Evolutionary conservation across 2,329 filamentous ascomycete species (phyloP).

Genomic region (Apiospora phragmitis): DNA sequence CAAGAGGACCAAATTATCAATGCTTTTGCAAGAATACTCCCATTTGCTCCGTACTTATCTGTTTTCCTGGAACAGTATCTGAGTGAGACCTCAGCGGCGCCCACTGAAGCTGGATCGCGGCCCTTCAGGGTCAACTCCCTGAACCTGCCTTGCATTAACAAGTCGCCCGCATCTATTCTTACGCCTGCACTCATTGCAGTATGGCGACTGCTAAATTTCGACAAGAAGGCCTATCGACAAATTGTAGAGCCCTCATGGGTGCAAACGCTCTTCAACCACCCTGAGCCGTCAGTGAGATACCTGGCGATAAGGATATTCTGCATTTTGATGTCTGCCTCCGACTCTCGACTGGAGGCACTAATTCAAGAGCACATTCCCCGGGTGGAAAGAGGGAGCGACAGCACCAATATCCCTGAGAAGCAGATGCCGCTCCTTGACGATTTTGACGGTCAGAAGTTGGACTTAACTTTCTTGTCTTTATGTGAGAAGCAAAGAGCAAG

Average conservation of each 20-base stretch:
- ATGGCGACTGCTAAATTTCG: constrained; percentile 79
- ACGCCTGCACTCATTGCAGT: constrained; percentile 60
- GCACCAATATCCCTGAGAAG: constrained; percentile 1
- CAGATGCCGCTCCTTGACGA: constrained; percentile 56
- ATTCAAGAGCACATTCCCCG: constrained; percentile 63
- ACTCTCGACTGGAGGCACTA: constrained; percentile 74
- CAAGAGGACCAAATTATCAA: constrained; percentile 55
- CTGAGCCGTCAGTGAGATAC: constrained; percentile 66
- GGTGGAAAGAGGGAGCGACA: not conserved
- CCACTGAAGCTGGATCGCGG: constrained; percentile 18
- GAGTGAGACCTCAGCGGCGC: constrained; percentile 28
- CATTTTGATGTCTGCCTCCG: constrained; percentile 75
- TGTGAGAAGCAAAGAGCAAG: constrained; percentile 57
- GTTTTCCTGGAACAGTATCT: constrained; percentile 62
- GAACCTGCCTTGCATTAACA: constrained; percentile 17
- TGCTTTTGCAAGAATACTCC: constrained; percentile 77
- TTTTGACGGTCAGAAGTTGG: constrained; percentile 75
- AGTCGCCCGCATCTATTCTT: constrained; percentile 24
- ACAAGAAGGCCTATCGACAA: constrained; percentile 66
- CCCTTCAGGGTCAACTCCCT: constrained; percentile 30
- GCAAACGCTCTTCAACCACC: constrained; percentile 66
- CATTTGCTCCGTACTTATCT: constrained; percentile 78
- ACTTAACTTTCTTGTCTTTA: constrained; percentile 73
- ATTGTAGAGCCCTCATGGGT: constrained; percentile 67
- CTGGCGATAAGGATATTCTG: constrained; percentile 81